A percentile compares a stretch with the other conserved stretches of the same genome.
These are phyloP conservation scores for Tilletia horrida DNA, from an alignment of 1,284 basidiomycete species.

Conservation along the genomic window DNA sequence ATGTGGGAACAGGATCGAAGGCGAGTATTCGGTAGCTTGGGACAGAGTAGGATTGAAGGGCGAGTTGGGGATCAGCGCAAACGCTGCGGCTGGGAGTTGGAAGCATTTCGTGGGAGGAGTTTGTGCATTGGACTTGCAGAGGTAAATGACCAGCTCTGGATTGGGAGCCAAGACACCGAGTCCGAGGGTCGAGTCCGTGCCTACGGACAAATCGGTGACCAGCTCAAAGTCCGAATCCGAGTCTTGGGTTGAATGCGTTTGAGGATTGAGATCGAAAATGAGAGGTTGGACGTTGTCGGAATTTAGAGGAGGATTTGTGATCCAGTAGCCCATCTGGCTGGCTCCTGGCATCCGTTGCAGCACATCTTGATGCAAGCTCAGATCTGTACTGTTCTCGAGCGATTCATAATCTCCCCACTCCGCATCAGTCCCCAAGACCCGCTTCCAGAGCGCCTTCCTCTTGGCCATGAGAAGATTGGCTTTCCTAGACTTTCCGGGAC, in stretches of 20 bases:
- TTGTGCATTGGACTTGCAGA: constrained; percentile 24
- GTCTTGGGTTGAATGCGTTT: background rate
- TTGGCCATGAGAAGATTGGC: background rate
- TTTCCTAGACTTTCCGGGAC: background rate
- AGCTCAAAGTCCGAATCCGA: constrained; percentile 32
- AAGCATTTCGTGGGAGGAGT: constrained; percentile 19
- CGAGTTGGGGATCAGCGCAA: constrained; percentile 26
- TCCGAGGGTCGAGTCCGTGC: constrained; percentile 31
- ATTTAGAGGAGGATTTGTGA: background rate
- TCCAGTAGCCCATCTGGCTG: too few relatives aligned
- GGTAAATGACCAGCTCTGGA: constrained; percentile 31
- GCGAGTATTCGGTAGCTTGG: constrained; percentile 2
- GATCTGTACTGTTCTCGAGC: background rate
- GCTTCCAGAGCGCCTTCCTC: background rate
- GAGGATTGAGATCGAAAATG: background rate
- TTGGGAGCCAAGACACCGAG: background rate
- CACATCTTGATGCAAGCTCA: too few relatives aligned
- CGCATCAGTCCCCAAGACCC: background rate
- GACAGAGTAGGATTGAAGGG: constrained; percentile 1
- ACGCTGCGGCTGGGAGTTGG: constrained; percentile 19
- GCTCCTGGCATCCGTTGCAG: too few relatives aligned
- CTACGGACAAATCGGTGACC: constrained; percentile 43
- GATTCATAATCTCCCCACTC: background rate
- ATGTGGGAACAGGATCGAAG: constrained; percentile 21
- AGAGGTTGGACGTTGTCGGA: too few relatives aligned